Percentiles rank a stretch among this genome's conserved stretches.
Conservation (phyloP, 2,329 filamentous ascomycete genomes). For the Thermothelomyces thermophilus region DNA sequence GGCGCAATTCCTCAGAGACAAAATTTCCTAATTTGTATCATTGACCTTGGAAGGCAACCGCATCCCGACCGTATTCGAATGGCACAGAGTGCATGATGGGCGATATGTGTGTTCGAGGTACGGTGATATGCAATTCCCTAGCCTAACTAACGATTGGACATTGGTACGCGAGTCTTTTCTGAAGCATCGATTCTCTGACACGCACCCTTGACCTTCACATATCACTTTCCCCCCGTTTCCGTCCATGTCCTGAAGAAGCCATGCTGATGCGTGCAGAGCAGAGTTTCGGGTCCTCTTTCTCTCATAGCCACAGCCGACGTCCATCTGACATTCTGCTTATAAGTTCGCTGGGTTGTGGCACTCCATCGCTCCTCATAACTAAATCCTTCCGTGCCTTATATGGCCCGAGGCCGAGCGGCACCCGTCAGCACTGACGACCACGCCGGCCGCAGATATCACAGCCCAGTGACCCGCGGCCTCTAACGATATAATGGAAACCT, state of each 20-base stretch:
- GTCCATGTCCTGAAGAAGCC: background rate
- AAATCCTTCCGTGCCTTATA: conserved; percentile 8
- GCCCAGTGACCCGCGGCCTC: conserved; percentile 1
- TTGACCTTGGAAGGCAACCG: background rate
- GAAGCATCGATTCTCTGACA: background rate
- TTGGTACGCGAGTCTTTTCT: conserved; percentile 4
- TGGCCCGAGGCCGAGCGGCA: conserved; percentile 16
- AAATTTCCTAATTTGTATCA: conserved; percentile 3
- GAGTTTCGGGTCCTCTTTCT: conserved; percentile 11
- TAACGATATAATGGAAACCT: conserved; percentile 21
- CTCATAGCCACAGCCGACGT: conserved; percentile 12
- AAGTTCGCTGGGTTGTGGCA: conserved; percentile 9
- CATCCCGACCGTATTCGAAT: background rate
- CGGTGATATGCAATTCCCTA: background rate
- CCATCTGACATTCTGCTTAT: conserved; percentile 11
- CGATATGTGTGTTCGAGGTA: conserved; percentile 21
- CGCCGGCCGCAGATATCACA: conserved; percentile 8
- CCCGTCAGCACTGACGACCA: conserved; percentile 17
- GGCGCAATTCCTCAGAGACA: conserved; percentile 3
- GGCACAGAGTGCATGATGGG: conserved; percentile 2
- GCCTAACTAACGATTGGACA: background rate
- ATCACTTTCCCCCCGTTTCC: background rate
- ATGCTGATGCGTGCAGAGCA: conserved; percentile 18
- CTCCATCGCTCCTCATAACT: background rate
- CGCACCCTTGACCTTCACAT: background rate